Evolutionary conservation across 495 filamentous ascomycete species (phyloP), one percentile per base, ranked within the genome.

Genomic region (Penicillium ochrochloron): DNA sequence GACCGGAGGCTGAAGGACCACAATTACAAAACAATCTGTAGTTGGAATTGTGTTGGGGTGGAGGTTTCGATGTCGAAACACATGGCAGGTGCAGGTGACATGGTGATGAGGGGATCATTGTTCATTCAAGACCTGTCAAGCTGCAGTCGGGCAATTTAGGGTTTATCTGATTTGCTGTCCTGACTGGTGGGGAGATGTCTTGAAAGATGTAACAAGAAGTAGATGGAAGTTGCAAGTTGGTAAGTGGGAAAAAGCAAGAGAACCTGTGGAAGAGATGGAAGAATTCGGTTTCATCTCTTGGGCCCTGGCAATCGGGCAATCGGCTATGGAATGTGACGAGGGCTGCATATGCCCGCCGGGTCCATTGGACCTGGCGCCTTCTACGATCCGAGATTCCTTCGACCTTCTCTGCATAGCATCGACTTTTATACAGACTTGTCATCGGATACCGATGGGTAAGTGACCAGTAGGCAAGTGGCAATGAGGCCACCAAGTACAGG

Each of bases 81-180:
- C 58, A 68, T 67, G 60, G 60, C 60, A 60, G 44, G 44, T 70
- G 64, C 59, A 66, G 48, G 51, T 15, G 35, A 33, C 42, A 31
- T 3, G 31, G 57, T 31, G 52, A 50, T 37, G 55, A 57, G 10
- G 21, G 12, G 37, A 11, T 57, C 55, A 35, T 51, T 27, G 25
- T 27, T 27, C 25, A 27, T 51, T 12, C n/a, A 25, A 51, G 48
- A 27, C 48, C 15, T 27, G 48, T 3, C 25, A 27, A 14, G 46
- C n/a, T 50, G 46, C 48, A 52, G 48, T 12, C 48, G 48, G 48
- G 23, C 12, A 31, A 52, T 29, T 29, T 17, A 52, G 48, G 25
- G 25, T 48, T 25, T 48, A 48, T 48, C 44, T 48, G 44, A 48
- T 48, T 48, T 48, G 44, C 44, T 48, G 42, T 46, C 10, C 21